A percentile compares a stretch with the other conserved stretches of the same genome.
Conservation (phyloP, 2,329 filamentous ascomycete species). For the Trichoderma citrinoviride region DNA sequence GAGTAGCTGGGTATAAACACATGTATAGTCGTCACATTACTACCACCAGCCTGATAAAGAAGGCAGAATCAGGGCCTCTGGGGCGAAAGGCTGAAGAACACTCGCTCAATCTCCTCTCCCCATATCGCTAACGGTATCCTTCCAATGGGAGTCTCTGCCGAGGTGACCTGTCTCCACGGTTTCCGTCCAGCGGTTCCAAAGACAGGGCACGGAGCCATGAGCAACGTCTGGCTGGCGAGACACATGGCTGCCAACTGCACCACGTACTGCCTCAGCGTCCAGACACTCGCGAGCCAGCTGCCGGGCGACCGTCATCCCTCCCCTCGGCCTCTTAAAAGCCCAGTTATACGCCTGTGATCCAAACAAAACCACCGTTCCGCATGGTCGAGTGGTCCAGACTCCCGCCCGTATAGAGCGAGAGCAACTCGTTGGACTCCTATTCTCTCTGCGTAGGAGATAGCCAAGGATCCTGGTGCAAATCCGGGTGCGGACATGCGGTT, state of each 20-base stretch:
- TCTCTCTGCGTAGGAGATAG: conserved; percentile 30
- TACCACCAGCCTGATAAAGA: no score
- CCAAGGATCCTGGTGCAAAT: conserved; percentile 40
- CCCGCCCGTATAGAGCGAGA: conserved; percentile 13
- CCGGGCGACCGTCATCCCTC: neutral
- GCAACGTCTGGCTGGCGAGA: neutral
- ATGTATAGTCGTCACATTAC: no score
- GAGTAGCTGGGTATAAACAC: no score
- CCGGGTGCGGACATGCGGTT: conserved; percentile 32
- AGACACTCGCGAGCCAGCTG: no score
- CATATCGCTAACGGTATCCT: no score
- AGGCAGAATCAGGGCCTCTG: no score
- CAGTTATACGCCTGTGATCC: neutral
- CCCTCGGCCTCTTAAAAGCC: neutral
- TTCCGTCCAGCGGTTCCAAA: no score
- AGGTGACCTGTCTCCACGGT: no score
- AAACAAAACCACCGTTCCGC: neutral
- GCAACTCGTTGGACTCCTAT: conserved; percentile 34
- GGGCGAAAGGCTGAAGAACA: no score
- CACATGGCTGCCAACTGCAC: neutral
- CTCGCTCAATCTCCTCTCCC: no score
- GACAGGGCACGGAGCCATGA: no score
- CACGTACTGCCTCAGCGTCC: neutral
- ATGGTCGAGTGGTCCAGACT: conserved; percentile 8
- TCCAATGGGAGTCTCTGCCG: no score